phyloP scores from a whole-genome alignment of 2,329 filamentous ascomycete genomes.

The Berkeleyomyces basicola region DNA sequence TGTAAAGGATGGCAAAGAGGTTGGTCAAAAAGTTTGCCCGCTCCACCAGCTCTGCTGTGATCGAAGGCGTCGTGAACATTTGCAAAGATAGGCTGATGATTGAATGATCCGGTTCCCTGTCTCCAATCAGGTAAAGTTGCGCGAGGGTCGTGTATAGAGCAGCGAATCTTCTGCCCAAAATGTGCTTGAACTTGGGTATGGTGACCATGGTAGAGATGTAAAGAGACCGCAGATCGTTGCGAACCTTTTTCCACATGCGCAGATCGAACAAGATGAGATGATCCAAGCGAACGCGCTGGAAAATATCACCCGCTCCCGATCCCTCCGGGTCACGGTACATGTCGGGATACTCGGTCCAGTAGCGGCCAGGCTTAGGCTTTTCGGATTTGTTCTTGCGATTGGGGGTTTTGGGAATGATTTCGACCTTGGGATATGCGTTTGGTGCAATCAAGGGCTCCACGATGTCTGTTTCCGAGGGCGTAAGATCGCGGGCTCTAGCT shows the following conservation, averaged over 20 bases:
- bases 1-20: constrained; percentile 90
- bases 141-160: constrained; percentile 86
- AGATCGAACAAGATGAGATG: constrained; percentile 91
- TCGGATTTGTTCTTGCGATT: constrained; percentile 30
- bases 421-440: constrained; percentile 47
- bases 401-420: constrained; percentile 66
- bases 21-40: constrained; percentile 91
- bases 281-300: constrained; percentile 76
- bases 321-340: constrained; percentile 47
- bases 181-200: constrained; percentile 88
- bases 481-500: constrained; percentile 41
- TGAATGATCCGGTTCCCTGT: constrained; percentile 91
- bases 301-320: constrained; percentile 69
- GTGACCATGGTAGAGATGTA: constrained; percentile 95
- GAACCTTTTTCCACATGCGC: constrained; percentile 88
- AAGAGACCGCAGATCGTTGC: constrained; percentile 76
- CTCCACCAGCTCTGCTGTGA: constrained; percentile 88
- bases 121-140: constrained; percentile 87
- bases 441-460: constrained; percentile 49
- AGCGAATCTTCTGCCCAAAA: constrained; percentile 83
- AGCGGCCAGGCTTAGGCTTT: constrained; percentile 44
- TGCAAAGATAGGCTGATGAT: constrained; percentile 96
- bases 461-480: constrained; percentile 57
- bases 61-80: constrained; percentile 91
- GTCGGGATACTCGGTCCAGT: constrained; percentile 73